A percentile compares a stretch with the other conserved stretches of the same genome.
phyloP scores from a whole-genome alignment of 2,329 filamentous ascomycete genomes.

The Xylariaceae sp. region DNA sequence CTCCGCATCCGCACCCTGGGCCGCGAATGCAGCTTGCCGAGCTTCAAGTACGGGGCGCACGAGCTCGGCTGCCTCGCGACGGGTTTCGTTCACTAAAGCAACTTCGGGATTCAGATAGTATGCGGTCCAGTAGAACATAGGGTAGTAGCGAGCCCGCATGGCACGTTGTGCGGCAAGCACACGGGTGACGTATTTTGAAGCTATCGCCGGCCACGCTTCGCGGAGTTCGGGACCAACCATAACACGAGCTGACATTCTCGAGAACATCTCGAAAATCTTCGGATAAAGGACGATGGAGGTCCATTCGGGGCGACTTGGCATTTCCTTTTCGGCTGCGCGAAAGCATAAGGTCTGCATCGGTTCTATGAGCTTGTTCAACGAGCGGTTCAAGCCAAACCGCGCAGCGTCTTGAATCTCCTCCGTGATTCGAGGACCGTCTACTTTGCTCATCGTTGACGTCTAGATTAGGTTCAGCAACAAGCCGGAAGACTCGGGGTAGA shows the following conservation, averaged over 20 bases:
- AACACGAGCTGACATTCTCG: slow-evolving; percentile 20
- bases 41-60: slow-evolving; percentile 20
- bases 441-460: slow-evolving; percentile 14
- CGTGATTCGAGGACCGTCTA: slow-evolving; percentile 13
- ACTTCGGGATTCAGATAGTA: slow-evolving; percentile 20
- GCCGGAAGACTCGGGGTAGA: neutral
- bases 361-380: slow-evolving; percentile 16
- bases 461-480: neutral
- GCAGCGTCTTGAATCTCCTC: slow-evolving; percentile 13
- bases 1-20: slow-evolving; percentile 4
- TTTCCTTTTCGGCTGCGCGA: slow-evolving; percentile 10
- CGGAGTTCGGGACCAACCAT: slow-evolving; percentile 22
- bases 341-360: slow-evolving; percentile 15
- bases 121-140: slow-evolving; percentile 18
- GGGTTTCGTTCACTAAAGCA: slow-evolving; percentile 11
- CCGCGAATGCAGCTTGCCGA: slow-evolving; percentile 9
- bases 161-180: slow-evolving; percentile 16
- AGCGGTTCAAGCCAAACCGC: slow-evolving; percentile 11
- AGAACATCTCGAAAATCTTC: slow-evolving; percentile 15
- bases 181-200: slow-evolving; percentile 16
- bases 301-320: slow-evolving; percentile 14
- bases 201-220: slow-evolving; percentile 15
- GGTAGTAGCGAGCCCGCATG: slow-evolving; percentile 17
- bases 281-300: slow-evolving; percentile 15
- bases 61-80: slow-evolving; percentile 16